Evolutionary conservation across 2,329 filamentous ascomycete species (phyloP), one percentile per base, ranked within the genome.

Genomic region (Cladophialophora exuberans): DNA sequence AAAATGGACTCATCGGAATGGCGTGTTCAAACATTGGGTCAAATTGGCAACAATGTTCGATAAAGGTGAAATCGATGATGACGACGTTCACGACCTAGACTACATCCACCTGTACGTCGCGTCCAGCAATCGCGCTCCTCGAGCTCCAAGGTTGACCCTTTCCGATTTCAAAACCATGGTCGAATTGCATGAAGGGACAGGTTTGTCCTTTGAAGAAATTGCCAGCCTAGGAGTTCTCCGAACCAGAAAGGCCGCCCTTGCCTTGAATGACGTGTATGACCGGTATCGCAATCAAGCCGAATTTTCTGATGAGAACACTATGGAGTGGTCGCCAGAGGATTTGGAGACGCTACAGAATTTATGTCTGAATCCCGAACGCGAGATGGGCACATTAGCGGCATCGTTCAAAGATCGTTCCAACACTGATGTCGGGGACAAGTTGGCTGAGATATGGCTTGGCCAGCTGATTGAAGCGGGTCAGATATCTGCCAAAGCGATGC

Each of bases 131-230:
- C 43, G 13, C 15, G 18, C 44, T 9, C 13, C 35, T 5, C 51
- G 54, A 5, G 46, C 13, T 15, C 41, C 54, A 7, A 54, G 59
- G 45, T 20, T 62, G n/a, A 28, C 39, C 7, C 13, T 62, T n/a
- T 46, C 23, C 17, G 57, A 63, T 44, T 62, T 62, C 45, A 57
- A 51, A 31, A 57, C 49, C 4, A 47, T 65, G 46, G 56, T 65
- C 4, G 57, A 63, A 35, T 31, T 63, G 36, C 59, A 62, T 44
- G 62, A 65, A 51, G 61, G 61, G 2, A 54, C 48, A 7, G 61
- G 57, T 15, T 23, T 62, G 20, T 52, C 56, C 9, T 65, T 65
- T 47, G 50, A 57, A 18, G 54, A 65, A 33, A 65, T 65, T 35
- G 60, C 56, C n/a, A 39, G 52, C 10, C 46, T 43, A 11, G 20